These are phyloP conservation scores for Xanthoconium separans DNA, from an alignment of 1,284 basidiomycete species.

Conservation along the genomic window DNA sequence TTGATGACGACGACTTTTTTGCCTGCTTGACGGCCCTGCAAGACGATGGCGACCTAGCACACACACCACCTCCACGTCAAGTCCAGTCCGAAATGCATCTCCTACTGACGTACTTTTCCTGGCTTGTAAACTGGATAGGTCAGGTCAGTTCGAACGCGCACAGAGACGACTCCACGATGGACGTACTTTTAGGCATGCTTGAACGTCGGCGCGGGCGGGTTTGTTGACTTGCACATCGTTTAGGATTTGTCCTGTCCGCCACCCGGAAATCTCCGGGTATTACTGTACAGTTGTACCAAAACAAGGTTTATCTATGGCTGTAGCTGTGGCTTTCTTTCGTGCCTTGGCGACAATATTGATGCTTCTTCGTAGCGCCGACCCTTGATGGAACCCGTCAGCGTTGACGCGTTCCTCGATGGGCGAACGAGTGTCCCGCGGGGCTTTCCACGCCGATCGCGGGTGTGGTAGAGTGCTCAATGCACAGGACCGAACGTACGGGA, in stretches of 20 bases:
- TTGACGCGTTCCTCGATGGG: not conserved
- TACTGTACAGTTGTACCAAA: constrained; percentile 23
- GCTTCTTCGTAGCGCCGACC: not conserved
- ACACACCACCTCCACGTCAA: constrained; percentile 7
- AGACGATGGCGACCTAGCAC: constrained; percentile 86
- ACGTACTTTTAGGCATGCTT: constrained; percentile 35
- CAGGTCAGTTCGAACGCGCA: constrained; percentile 28
- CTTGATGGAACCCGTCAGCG: not conserved
- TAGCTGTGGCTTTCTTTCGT: not conserved
- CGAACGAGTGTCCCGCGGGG: not conserved
- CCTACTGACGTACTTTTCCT: constrained; percentile 73
- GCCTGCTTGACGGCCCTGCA: constrained; percentile 95
- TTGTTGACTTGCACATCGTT: constrained; percentile 11
- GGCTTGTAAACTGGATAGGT: constrained; percentile 83
- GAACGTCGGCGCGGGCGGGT: constrained; percentile 28
- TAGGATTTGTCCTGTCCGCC: constrained; percentile 16
- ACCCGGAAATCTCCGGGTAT: constrained; percentile 28
- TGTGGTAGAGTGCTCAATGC: too few relatives aligned
- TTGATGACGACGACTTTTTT: constrained; percentile 92
- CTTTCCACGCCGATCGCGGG: not conserved
- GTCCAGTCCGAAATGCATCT: not conserved
- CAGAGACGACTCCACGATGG: too few relatives aligned
- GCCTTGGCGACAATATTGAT: too few relatives aligned
- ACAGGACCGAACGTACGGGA: too few relatives aligned
- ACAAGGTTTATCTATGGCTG: constrained; percentile 3